These are phyloP conservation scores for Daldinia caldariorum DNA, from an alignment of 495 filamentous ascomycete genomes.

Conservation along the genomic window DNA sequence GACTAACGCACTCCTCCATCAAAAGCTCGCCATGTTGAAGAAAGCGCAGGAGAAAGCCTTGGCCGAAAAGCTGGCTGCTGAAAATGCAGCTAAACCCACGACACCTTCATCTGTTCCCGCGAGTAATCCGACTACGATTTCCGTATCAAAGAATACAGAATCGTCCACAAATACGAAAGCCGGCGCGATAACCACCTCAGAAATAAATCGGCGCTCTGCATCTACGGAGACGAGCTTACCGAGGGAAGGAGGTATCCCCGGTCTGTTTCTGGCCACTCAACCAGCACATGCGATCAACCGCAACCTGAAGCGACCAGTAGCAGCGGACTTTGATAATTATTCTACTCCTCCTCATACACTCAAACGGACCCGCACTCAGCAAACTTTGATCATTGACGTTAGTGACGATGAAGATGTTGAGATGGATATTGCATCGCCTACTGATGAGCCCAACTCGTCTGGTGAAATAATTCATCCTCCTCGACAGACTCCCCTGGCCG, in stretches of 20 bases:
- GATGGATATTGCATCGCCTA: slow-evolving; percentile 61
- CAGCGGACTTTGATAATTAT: slow-evolving; percentile 79
- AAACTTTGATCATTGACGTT: slow-evolving; percentile 78
- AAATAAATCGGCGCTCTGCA: slow-evolving; percentile 19
- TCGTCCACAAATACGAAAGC: slow-evolving; percentile 1
- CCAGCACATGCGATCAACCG: slow-evolving; percentile 28
- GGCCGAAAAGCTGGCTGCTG: slow-evolving; percentile 38
- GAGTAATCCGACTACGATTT: not conserved
- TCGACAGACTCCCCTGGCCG: slow-evolving; percentile 51
- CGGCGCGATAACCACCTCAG: not conserved
- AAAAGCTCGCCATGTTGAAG: slow-evolving; percentile 59
- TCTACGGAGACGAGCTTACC: slow-evolving; percentile 25
- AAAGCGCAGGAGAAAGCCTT: slow-evolving; percentile 53
- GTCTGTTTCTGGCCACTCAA: slow-evolving; percentile 39
- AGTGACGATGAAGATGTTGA: slow-evolving; percentile 65
- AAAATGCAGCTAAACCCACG: slow-evolving; percentile 13
- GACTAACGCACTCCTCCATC: slow-evolving; percentile 58
- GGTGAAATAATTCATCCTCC: slow-evolving; percentile 33
- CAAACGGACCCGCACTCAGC: slow-evolving; percentile 67
- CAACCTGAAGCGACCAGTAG: slow-evolving; percentile 81
- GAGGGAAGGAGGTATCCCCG: slow-evolving; percentile 41
- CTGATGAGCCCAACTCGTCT: slow-evolving; percentile 47
- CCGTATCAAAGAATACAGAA: not conserved
- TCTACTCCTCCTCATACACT: slow-evolving; percentile 54
- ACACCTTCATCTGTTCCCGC: slow-evolving; percentile 5